Conservation (phyloP, 306 rosid genomes). For the Citrullus amarus region DNA sequence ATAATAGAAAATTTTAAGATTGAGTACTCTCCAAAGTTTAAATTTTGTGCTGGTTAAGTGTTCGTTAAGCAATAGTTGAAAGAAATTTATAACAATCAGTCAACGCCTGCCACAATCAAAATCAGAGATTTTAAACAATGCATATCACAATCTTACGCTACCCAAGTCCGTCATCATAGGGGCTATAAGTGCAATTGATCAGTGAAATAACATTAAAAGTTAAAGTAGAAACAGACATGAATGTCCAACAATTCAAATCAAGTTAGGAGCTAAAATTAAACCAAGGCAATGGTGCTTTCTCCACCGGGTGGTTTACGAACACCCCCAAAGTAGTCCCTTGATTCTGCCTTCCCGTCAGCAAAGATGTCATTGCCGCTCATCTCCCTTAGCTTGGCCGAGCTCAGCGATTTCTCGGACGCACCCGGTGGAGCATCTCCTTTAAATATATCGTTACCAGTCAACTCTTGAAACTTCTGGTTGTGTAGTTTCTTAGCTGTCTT, state of each 20-base stretch:
- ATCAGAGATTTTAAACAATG: not conserved
- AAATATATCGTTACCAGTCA: slow-evolving; percentile 74
- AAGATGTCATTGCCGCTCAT: slow-evolving; percentile 88
- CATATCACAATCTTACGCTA: not conserved
- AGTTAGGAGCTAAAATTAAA: slow-evolving; percentile 23
- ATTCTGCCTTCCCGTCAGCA: slow-evolving; percentile 64
- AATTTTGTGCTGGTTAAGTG: not conserved
- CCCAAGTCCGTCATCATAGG: not conserved
- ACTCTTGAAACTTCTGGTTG: slow-evolving; percentile 79
- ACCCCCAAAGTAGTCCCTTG: slow-evolving; percentile 61
- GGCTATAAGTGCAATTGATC: not conserved
- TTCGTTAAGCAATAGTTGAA: not conserved
- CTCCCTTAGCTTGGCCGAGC: slow-evolving; percentile 83
- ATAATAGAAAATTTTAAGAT: not conserved
- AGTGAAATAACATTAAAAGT: not conserved
- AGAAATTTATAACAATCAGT: not conserved
- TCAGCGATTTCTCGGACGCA: slow-evolving; percentile 62
- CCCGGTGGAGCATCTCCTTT: slow-evolving; percentile 68
- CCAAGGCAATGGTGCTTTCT: slow-evolving; percentile 78
- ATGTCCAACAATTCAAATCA: slow-evolving; percentile 1
- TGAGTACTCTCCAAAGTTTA: not conserved
- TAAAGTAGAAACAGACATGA: not conserved
- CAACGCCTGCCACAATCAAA: not conserved
- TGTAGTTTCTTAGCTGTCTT: slow-evolving; percentile 72
- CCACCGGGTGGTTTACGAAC: slow-evolving; percentile 94